Evolutionary conservation across 2,329 filamentous ascomycete species (phyloP).

Genomic region (Colletotrichum sp.): DNA sequence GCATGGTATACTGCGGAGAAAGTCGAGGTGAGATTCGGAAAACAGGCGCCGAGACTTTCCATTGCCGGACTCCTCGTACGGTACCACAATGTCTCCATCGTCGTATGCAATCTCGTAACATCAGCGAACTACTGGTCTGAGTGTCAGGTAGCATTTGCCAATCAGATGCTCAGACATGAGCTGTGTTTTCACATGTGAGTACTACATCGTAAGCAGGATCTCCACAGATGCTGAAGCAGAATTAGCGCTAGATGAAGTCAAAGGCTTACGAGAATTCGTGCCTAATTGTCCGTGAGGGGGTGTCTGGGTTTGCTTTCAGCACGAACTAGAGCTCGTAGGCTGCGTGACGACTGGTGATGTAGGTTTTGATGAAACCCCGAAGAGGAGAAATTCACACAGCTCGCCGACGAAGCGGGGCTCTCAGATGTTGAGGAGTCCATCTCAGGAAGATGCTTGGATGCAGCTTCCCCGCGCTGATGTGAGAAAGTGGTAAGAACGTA

Average conservation of each 20-base stretch:
- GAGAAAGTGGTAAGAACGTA: neutral
- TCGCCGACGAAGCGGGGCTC: neutral
- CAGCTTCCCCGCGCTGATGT: neutral
- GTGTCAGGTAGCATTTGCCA: neutral
- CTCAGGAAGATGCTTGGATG: slow-evolving; percentile 6
- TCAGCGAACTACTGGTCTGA: neutral
- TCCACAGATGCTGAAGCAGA: neutral
- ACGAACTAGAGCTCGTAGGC: neutral
- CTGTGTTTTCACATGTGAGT: slow-evolving; percentile 6
- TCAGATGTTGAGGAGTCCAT: slow-evolving; percentile 1
- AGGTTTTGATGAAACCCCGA: slow-evolving; percentile 16
- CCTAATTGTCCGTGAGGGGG: slow-evolving; percentile 9
- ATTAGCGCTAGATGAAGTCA: slow-evolving; percentile 10
- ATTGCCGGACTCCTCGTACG: neutral
- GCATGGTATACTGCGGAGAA: neutral
- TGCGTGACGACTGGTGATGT: neutral
- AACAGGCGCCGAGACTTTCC: neutral
- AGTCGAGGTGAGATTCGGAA: neutral
- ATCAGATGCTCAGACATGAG: neutral
- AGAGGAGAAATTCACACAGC: neutral
- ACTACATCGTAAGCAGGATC: neutral
- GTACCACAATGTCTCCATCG: neutral
- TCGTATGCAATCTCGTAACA: neutral
- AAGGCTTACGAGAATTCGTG: neutral
- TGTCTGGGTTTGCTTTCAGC: neutral